Evolutionary conservation across 164 flowering plant species (phyloP), one percentile per base, ranked within the genome.

Genomic region (Umbellularia californica): DNA sequence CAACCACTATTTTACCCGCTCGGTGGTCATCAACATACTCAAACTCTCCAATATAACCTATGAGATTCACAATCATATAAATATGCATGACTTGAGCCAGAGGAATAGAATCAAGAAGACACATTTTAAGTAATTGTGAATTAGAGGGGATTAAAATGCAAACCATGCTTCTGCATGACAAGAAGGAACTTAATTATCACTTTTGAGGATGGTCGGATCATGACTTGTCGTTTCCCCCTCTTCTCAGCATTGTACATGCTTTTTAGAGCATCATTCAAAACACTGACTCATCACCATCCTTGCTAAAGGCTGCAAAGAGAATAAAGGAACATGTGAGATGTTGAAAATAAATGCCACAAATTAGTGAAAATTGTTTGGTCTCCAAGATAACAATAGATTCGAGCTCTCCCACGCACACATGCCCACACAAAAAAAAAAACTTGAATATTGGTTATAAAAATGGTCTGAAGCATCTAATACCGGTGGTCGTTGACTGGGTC

Each of bases 211-310:
- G 84, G 84, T 55, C 84, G 71, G 55, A 82, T 79, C 84, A 82
- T 70, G 60, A 82, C 84, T 72, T 79, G 84, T 22, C 84, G 73
- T 75, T 79, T 82, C 9, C 84, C 84, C 19, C 80, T 47, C 76
- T 82, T 79, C 80, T 79, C 84, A 6, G 84, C 84, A 74, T 82
- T 82, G 74, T 79, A 77, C 78, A 82, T 82, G 78, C 84, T 79
- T 69, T 82, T 82, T 4, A 82, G 78, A 68, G 84, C 82, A 82
- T 82, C 82, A 60, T 77, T 80, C 68, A 80, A 52, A 50, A 80
- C 82, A 58, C 80, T 77, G 24, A 77, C 68, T 60, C 82, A n/a
- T 74, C 75, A 77, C 71, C 71, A 69, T 69, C 52, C 71, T 69
- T n/a, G 27, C 71, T 47, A 69, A 69, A 69, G 24, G 15, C 71